A percentile compares a stretch with the other conserved stretches of the same genome.
Conservation (phyloP, 2,329 filamentous ascomycete genomes). For the Scopulariopsis brevicaulis region DNA sequence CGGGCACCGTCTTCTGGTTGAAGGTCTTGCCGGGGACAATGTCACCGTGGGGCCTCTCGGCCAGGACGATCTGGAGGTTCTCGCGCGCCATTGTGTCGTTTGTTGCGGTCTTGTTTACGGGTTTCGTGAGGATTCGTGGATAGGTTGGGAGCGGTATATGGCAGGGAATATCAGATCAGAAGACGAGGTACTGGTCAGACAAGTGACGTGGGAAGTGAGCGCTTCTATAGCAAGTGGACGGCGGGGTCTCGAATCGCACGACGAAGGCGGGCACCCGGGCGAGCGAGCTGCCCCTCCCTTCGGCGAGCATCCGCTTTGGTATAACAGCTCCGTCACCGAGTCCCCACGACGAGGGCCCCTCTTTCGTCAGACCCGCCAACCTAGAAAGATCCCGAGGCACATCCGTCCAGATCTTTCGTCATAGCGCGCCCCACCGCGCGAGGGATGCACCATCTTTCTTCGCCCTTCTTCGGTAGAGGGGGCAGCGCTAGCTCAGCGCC, state of each 20-base stretch:
- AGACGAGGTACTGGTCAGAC: too few species aligned
- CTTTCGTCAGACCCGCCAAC: neutral
- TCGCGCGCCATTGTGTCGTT: neutral
- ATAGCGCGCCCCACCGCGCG: too few species aligned
- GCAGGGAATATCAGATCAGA: too few species aligned
- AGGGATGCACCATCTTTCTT: too few species aligned
- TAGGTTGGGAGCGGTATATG: neutral
- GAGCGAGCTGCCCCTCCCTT: neutral
- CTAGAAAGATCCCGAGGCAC: neutral
- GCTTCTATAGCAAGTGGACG: too few species aligned
- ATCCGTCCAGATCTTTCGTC: neutral
- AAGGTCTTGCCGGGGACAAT: constrained; percentile 60
- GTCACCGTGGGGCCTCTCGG: constrained; percentile 46
- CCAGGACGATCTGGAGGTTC: constrained; percentile 44
- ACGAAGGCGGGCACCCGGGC: too few species aligned
- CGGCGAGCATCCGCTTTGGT: neutral
- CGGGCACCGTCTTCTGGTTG: constrained; percentile 33
- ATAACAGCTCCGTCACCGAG: neutral
- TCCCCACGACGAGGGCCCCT: neutral
- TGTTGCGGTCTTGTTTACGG: neutral
- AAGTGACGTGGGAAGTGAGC: too few species aligned
- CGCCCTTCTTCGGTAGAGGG: too few species aligned
- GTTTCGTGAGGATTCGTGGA: neutral
- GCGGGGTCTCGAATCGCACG: too few species aligned
- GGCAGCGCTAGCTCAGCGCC: too few species aligned